Conservation (phyloP, 2,329 filamentous ascomycete species). For the Claviceps capensis region DNA sequence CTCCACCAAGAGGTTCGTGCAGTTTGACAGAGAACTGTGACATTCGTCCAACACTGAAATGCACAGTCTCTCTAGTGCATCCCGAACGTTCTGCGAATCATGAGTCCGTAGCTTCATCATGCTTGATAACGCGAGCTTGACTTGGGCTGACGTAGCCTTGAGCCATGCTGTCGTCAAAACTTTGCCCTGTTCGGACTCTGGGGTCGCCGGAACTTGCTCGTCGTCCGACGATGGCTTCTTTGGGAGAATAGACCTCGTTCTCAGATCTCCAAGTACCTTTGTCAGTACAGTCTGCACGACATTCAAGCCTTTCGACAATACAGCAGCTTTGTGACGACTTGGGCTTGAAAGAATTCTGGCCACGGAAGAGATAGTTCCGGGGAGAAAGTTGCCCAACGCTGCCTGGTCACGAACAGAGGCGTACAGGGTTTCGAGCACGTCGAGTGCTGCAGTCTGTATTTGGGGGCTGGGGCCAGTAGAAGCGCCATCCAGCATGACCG, state of each 20-base stretch:
- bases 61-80: constrained; percentile 57
- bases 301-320: constrained; percentile 50
- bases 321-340: constrained; percentile 37
- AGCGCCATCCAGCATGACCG: constrained; percentile 64
- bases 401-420: constrained; percentile 53
- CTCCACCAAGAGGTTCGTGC: constrained; percentile 61
- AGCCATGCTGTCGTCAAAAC: constrained; percentile 51
- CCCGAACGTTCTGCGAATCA: constrained; percentile 53
- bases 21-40: constrained; percentile 55
- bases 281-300: constrained; percentile 41
- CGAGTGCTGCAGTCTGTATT: constrained; percentile 59
- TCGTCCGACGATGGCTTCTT: constrained; percentile 9
- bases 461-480: constrained; percentile 46
- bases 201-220: constrained; percentile 13
- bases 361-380: constrained; percentile 72
- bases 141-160: constrained; percentile 62
- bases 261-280: constrained; percentile 44
- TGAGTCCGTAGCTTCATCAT: constrained; percentile 64
- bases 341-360: constrained; percentile 62
- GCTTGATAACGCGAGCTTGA: constrained; percentile 69
- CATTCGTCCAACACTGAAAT: constrained; percentile 67
- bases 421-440: constrained; percentile 49
- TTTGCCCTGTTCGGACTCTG: constrained; percentile 16
- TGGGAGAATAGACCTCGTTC: constrained; percentile 31
- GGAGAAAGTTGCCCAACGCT: constrained; percentile 74